Conservation (phyloP, 331 rosid genomes). For the Rhamnella rubrinervis region DNA sequence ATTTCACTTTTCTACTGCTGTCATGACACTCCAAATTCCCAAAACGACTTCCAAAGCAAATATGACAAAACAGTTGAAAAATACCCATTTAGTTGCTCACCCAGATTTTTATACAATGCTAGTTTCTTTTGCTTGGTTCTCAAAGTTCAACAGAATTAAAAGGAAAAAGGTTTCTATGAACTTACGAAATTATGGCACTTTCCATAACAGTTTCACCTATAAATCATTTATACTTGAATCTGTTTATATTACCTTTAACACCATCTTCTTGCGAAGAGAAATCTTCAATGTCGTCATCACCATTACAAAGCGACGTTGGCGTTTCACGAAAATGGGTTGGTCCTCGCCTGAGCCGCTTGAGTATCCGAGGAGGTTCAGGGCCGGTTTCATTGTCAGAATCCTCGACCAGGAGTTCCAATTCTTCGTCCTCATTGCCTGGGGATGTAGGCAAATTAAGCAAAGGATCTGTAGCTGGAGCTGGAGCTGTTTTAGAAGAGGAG, state of each 20-base stretch:
- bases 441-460: not conserved
- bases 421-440: conserved; percentile 14
- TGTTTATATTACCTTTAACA: conserved; percentile 30
- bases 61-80: too few relatives aligned
- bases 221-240: too few relatives aligned
- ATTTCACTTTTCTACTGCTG: too few relatives aligned
- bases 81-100: too few relatives aligned
- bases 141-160: not conserved
- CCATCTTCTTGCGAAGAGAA: conserved; percentile 65
- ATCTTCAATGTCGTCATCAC: conserved; percentile 78
- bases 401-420: conserved; percentile 22
- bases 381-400: conserved; percentile 44
- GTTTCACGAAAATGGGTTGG: conserved; percentile 9
- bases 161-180: not conserved
- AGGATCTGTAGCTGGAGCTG: not conserved
- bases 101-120: too few relatives aligned
- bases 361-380: conserved; percentile 34
- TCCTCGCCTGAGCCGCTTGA: conserved; percentile 82
- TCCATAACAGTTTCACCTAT: too few relatives aligned
- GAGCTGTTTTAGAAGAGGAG: conserved; percentile 14
- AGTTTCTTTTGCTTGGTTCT: not conserved
- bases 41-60: too few relatives aligned
- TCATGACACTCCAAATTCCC: too few relatives aligned
- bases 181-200: not conserved
- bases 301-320: conserved; percentile 16